A percentile compares a stretch with the other conserved stretches of the same genome.
Conservation (phyloP, 441 rosid species). For the Aleurites moluccanus region DNA sequence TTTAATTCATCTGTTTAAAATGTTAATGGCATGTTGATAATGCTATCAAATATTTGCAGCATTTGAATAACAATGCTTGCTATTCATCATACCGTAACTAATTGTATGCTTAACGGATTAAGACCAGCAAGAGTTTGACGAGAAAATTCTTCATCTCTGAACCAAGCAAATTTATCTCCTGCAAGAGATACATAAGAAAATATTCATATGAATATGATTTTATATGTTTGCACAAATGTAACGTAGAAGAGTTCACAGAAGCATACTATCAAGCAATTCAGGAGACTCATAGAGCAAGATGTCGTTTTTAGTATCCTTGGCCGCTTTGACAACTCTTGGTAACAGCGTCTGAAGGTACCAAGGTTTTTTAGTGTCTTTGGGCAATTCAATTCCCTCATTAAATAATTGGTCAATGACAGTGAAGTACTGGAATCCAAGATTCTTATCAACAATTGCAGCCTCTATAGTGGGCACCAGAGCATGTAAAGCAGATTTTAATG, state of each 20-base stretch:
- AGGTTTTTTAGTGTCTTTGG: slow-evolving; percentile 19
- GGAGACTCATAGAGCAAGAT: slow-evolving; percentile 54
- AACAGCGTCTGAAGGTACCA: slow-evolving; percentile 39
- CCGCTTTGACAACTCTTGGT: slow-evolving; percentile 49
- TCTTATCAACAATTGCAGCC: slow-evolving; percentile 33
- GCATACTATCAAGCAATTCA: slow-evolving; percentile 41
- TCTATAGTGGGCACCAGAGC: slow-evolving; percentile 46
- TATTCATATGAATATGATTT: background rate
- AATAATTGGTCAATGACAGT: slow-evolving; percentile 53
- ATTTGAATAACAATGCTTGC: no score
- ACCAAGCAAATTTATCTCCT: slow-evolving; percentile 73
- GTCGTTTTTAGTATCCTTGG: slow-evolving; percentile 32
- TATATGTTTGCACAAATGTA: background rate
- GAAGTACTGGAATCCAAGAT: slow-evolving; percentile 52
- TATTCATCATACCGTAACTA: slow-evolving; percentile 41
- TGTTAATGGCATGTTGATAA: no score
- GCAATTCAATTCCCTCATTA: slow-evolving; percentile 51
- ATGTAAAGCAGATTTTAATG: slow-evolving; percentile 50
- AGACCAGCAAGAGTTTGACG: slow-evolving; percentile 79
- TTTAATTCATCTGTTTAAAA: no score
- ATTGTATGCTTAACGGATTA: slow-evolving; percentile 54
- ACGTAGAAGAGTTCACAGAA: background rate
- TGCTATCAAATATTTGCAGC: no score
- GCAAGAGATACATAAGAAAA: background rate
- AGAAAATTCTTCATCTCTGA: slow-evolving; percentile 64